phyloP scores from a whole-genome alignment of 73 alveolate genomes.

The Blepharisma japonicum region DNA sequence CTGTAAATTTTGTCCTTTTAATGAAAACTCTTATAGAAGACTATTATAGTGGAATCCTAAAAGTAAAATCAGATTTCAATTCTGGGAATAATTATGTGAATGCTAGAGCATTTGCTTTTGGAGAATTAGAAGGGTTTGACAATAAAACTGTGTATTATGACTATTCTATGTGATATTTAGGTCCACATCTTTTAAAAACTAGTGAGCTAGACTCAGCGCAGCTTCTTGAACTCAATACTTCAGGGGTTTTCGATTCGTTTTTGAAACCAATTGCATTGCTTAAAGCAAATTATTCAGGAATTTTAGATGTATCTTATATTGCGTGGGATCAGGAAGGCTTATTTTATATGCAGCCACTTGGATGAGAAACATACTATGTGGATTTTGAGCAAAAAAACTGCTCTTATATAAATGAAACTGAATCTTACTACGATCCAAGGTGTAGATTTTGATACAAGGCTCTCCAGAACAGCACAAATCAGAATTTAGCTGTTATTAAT shows the following conservation, averaged over 20 bases:
- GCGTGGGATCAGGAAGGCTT: constrained; percentile 5
- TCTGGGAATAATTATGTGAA: background rate
- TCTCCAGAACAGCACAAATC: background rate
- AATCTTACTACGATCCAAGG: constrained; percentile 37
- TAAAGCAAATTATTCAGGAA: too few species aligned
- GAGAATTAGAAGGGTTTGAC: too few species aligned
- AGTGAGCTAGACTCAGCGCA: too few species aligned
- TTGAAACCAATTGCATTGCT: background rate
- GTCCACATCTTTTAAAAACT: too few species aligned
- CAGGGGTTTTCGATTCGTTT: constrained; percentile 9
- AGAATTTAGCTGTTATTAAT: background rate
- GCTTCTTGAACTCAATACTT: background rate
- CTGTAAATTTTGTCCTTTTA: background rate
- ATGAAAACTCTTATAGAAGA: background rate
- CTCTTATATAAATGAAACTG: background rate
- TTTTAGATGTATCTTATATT: background rate
- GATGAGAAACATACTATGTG: background rate
- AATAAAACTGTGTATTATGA: too few species aligned
- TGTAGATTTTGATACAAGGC: constrained; percentile 43
- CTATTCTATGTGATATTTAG: too few species aligned
- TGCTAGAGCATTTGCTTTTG: background rate
- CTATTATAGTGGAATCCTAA: background rate
- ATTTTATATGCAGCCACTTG: background rate
- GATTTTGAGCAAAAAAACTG: too few species aligned
- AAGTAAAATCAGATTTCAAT: background rate